A percentile compares a stretch with the other conserved stretches of the same genome.
Evolutionary conservation across 2,329 filamentous ascomycete genomes (phyloP).

Genomic region (Aspergillus aculeatus): DNA sequence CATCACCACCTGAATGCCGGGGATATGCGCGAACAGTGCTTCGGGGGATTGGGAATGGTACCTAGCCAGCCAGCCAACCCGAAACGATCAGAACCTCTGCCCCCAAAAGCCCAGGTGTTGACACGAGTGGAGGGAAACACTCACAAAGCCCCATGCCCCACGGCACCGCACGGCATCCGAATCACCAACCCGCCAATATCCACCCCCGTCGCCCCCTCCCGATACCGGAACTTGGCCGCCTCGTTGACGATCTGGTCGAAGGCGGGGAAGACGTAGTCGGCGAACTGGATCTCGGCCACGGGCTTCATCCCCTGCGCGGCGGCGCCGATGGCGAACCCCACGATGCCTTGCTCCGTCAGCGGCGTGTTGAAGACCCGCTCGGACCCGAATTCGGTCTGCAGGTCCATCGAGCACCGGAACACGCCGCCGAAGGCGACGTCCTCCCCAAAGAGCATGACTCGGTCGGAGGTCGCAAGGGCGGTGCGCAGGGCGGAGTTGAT

Average conservation of each 20-base stretch:
- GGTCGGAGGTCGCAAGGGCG: constrained; percentile 78
- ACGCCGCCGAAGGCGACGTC: constrained; percentile 97
- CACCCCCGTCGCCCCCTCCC: constrained; percentile 64
- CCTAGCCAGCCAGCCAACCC: constrained; percentile 13
- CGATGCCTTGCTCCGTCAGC: constrained; percentile 87
- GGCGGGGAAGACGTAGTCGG: constrained; percentile 88
- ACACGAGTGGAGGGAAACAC: constrained; percentile 4
- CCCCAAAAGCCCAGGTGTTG: too few relatives aligned
- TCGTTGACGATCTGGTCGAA: constrained; percentile 96
- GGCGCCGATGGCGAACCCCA: constrained; percentile 87
- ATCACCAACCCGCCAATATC: constrained; percentile 78
- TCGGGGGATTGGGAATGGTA: constrained; percentile 92
- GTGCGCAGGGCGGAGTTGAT: constrained; percentile 86
- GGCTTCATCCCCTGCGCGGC: constrained; percentile 90
- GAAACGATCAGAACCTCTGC: background rate
- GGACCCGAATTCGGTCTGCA: constrained; percentile 81
- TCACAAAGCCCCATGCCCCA: constrained; percentile 79
- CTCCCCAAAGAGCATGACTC: constrained; percentile 89
- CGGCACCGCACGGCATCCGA: constrained; percentile 84
- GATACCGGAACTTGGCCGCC: constrained; percentile 81
- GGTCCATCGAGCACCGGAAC: constrained; percentile 88
- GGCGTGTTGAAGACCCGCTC: constrained; percentile 96
- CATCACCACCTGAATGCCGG: constrained; percentile 80
- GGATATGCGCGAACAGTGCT: constrained; percentile 81
- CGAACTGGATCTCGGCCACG: constrained; percentile 92